Percentiles rank a stretch among this genome's conserved stretches.
Conservation (phyloP, 345 rosid genomes). For the Gossypium stocksii region DNA sequence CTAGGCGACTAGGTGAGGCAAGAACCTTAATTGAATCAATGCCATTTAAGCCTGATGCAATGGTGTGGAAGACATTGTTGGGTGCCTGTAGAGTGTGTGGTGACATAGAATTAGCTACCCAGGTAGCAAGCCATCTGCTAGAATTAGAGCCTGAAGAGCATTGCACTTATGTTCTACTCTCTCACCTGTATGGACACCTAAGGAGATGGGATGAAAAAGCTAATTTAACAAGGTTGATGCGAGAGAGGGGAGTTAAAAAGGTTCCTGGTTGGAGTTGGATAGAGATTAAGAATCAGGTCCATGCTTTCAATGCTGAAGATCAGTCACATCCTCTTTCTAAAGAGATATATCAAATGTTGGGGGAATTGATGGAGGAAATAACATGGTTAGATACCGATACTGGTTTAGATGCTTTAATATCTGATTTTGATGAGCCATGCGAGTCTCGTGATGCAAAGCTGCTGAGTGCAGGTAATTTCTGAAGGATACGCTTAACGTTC, state of each 20-base stretch:
- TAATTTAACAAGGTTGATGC: conserved; percentile 55
- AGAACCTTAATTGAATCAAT: conserved; percentile 52
- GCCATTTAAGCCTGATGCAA: conserved; percentile 61
- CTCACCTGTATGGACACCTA: conserved; percentile 61
- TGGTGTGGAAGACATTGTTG: conserved; percentile 69
- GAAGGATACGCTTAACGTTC: not conserved
- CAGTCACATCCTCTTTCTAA: conserved; percentile 38
- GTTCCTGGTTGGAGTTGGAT: conserved; percentile 90
- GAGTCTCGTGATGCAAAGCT: not conserved
- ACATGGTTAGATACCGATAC: conserved; percentile 32
- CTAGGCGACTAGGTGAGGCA: conserved; percentile 50
- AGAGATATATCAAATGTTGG: conserved; percentile 44
- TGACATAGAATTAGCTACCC: conserved; percentile 55
- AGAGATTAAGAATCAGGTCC: conserved; percentile 52
- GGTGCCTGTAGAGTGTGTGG: conserved; percentile 74
- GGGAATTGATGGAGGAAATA: conserved; percentile 48
- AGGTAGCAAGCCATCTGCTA: conserved; percentile 53
- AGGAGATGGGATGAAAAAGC: conserved; percentile 66
- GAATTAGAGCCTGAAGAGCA: conserved; percentile 72
- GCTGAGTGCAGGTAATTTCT: not conserved
- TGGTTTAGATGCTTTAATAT: conserved; percentile 12
- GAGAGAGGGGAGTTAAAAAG: conserved; percentile 66
- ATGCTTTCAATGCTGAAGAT: conserved; percentile 67
- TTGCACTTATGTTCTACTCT: conserved; percentile 55
- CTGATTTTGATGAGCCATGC: not conserved